Evolutionary conservation across 805 yeast genomes (phyloP).

Genomic region (Candida oleophila): DNA sequence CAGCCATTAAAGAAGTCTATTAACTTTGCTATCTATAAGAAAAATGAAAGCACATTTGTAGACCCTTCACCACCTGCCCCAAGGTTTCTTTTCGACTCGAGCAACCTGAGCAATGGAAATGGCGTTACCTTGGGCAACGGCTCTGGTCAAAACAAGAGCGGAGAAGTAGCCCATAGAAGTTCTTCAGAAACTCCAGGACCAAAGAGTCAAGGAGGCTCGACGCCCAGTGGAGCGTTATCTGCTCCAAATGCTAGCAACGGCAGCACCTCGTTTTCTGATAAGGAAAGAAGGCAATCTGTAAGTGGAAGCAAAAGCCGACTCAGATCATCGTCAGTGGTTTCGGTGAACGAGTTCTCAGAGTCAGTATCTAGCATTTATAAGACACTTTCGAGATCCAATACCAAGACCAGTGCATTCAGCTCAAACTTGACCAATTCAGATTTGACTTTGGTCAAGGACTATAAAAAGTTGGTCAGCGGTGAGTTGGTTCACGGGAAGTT

Average conservation of each 20-base stretch:
- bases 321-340: slow-evolving; percentile 30
- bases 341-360: slow-evolving; percentile 35
- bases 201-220: too few relatives aligned
- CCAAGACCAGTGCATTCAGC: slow-evolving; percentile 25
- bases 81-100: neutral
- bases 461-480: slow-evolving; percentile 52
- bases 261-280: neutral
- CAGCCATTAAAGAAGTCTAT: slow-evolving; percentile 60
- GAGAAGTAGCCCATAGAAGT: neutral
- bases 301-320: slow-evolving; percentile 1
- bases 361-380: slow-evolving; percentile 21
- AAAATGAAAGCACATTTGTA: slow-evolving; percentile 20
- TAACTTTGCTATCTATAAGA: slow-evolving; percentile 39
- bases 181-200: too few relatives aligned
- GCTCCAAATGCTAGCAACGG: neutral
- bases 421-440: slow-evolving; percentile 39
- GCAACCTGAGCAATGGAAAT: neutral
- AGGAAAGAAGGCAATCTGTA: neutral
- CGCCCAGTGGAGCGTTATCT: neutral
- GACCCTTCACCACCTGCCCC: slow-evolving; percentile 8
- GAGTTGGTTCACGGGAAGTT: slow-evolving; percentile 63
- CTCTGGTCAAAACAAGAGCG: neutral
- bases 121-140: neutral
- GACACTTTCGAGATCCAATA: slow-evolving; percentile 34
- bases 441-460: slow-evolving; percentile 53